These are phyloP conservation scores for Lepidium didymum DNA, from an alignment of 345 rosid species.

Conservation along the genomic window DNA sequence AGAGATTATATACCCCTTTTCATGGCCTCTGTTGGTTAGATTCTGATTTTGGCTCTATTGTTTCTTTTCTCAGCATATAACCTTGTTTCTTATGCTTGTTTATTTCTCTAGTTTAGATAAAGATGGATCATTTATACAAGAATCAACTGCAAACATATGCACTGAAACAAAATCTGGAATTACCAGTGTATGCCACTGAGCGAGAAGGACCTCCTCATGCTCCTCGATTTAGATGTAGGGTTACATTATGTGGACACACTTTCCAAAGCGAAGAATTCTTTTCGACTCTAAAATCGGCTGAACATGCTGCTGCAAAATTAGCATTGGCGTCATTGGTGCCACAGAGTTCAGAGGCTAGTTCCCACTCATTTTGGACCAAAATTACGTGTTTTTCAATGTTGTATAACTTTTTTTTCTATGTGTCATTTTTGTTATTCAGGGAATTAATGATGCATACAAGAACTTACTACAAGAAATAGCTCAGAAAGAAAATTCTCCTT, in stretches of 20 bases:
- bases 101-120: not conserved
- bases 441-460: constrained; percentile 40
- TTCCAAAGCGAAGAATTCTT: constrained; percentile 35
- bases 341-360: constrained; percentile 31
- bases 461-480: constrained; percentile 54
- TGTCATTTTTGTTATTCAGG: constrained; percentile 26
- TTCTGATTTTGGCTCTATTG: not conserved
- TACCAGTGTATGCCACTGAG: constrained; percentile 43
- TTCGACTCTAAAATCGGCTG: constrained; percentile 48
- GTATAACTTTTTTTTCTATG: not conserved
- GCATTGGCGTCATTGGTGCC: constrained; percentile 40
- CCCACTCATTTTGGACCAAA: not conserved
- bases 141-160: constrained; percentile 40
- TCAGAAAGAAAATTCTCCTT: constrained; percentile 33
- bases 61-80: not conserved
- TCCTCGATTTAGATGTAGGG: constrained; percentile 40
- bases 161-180: constrained; percentile 36
- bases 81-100: not conserved
- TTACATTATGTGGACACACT: constrained; percentile 39
- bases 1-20: no score
- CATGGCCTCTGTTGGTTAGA: not conserved
- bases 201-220: constrained; percentile 58
- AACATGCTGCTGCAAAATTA: constrained; percentile 53
- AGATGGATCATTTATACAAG: constrained; percentile 36
- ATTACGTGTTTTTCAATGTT: not conserved